phyloP scores from a whole-genome alignment of 2,329 filamentous ascomycete species.

The Xylariaceae sp. region DNA sequence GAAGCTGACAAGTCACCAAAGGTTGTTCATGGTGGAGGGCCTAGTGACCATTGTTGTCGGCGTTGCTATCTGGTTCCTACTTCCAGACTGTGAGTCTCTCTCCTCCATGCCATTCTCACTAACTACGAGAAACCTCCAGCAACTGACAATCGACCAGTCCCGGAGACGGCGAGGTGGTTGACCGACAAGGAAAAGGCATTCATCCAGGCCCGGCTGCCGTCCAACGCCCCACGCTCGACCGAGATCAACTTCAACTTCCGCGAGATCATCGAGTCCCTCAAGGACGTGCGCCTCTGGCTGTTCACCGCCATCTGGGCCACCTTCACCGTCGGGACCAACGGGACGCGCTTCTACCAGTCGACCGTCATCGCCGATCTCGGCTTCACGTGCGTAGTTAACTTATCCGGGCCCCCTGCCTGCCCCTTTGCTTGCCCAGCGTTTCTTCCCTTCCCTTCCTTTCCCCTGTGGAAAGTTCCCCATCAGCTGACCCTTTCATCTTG shows the following conservation, averaged over 20 bases:
- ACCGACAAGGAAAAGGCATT: slow-evolving; percentile 34
- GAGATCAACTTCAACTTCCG: slow-evolving; percentile 32
- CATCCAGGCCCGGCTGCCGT: slow-evolving; percentile 33
- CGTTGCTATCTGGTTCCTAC: slow-evolving; percentile 40
- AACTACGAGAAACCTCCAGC: background rate
- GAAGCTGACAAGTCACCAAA: slow-evolving; percentile 7
- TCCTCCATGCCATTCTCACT: background rate
- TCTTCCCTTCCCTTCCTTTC: too few species aligned
- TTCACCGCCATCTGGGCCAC: slow-evolving; percentile 38
- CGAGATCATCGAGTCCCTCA: slow-evolving; percentile 31
- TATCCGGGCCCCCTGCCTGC: too few species aligned
- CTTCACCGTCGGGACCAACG: slow-evolving; percentile 37
- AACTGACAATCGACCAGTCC: slow-evolving; percentile 11
- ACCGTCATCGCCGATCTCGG: slow-evolving; percentile 33
- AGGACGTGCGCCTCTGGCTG: slow-evolving; percentile 34
- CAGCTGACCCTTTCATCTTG: background rate
- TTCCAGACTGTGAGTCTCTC: slow-evolving; percentile 40
- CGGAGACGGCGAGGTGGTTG: slow-evolving; percentile 22
- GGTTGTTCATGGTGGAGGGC: slow-evolving; percentile 37
- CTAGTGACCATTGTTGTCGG: slow-evolving; percentile 38
- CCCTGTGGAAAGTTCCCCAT: background rate
- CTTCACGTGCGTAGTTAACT: slow-evolving; percentile 30
- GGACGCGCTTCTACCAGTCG: slow-evolving; percentile 34
- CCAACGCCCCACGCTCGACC: slow-evolving; percentile 31
- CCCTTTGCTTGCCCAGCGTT: too few species aligned